These are phyloP conservation scores for Pichia pseudocactophila DNA, from an alignment of 805 yeast genomes.

Conservation along the genomic window DNA sequence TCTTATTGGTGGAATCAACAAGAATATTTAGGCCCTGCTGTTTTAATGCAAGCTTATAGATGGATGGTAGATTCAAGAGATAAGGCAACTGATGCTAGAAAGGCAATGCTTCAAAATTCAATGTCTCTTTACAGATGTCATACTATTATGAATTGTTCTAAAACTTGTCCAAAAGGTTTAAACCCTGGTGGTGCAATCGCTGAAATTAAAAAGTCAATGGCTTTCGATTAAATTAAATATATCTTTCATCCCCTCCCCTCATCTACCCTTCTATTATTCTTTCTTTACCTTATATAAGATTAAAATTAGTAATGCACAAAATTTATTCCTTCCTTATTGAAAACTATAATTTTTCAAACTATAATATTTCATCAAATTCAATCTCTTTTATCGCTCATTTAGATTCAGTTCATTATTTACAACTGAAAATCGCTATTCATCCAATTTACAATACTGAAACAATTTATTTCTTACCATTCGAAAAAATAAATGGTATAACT, in stretches of 20 bases:
- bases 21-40: constrained; percentile 98
- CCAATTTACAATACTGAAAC: background rate
- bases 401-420: background rate
- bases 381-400: background rate
- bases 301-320: no score
- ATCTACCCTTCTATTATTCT: constrained; percentile 13
- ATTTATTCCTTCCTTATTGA: background rate
- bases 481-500: no score
- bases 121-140: constrained; percentile 98
- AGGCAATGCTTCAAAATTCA: constrained; percentile 86
- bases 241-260: background rate
- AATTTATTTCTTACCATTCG: background rate
- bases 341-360: background rate
- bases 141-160: constrained; percentile 97
- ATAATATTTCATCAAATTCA: background rate
- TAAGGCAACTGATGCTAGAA: constrained; percentile 74
- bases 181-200: constrained; percentile 98
- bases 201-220: constrained; percentile 88
- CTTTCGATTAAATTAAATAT: constrained; percentile 48
- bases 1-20: constrained; percentile 99
- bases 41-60: constrained; percentile 97
- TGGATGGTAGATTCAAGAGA: constrained; percentile 98
- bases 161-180: constrained; percentile 96
- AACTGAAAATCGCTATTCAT: background rate
- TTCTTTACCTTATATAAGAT: constrained; percentile 5